A percentile compares a stretch with the other conserved stretches of the same genome.
These are phyloP conservation scores for Trichophyton mentagrophytes DNA, from an alignment of 2,329 filamentous ascomycete genomes.

Conservation along the genomic window DNA sequence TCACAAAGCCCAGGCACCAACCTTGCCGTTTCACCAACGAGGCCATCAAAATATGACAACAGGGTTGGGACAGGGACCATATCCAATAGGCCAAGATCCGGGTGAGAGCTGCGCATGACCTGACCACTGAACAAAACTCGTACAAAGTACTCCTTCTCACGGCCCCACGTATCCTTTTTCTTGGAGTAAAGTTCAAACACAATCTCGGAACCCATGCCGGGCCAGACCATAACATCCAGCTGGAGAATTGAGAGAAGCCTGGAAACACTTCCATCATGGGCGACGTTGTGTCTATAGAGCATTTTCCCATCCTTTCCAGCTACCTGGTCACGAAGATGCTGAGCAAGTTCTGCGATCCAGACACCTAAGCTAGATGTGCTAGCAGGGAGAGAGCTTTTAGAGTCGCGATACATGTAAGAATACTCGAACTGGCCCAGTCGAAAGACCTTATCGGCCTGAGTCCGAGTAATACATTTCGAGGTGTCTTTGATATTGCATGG, in stretches of 20 bases:
- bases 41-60: constrained; percentile 56
- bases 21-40: constrained; percentile 45
- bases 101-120: constrained; percentile 54
- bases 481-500: constrained; percentile 48
- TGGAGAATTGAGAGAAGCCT: constrained; percentile 58
- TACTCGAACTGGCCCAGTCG: constrained; percentile 72
- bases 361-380: constrained; percentile 54
- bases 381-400: constrained; percentile 48
- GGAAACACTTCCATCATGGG: constrained; percentile 64
- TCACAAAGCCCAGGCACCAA: constrained; percentile 31
- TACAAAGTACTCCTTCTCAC: constrained; percentile 36
- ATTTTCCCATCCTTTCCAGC: constrained; percentile 29
- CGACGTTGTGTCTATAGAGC: constrained; percentile 62
- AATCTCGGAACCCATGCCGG: constrained; percentile 68
- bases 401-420: constrained; percentile 61
- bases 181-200: constrained; percentile 60
- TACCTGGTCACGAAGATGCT: constrained; percentile 47
- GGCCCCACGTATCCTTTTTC: constrained; percentile 19
- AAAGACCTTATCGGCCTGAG: constrained; percentile 56
- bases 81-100: constrained; percentile 53
- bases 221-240: constrained; percentile 66
- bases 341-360: constrained; percentile 58
- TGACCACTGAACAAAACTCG: constrained; percentile 60
- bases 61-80: constrained; percentile 56
- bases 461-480: constrained; percentile 48